Evolutionary conservation across 208 protist species (phyloP).

Genomic region (Paratrypanosoma confusum): DNA sequence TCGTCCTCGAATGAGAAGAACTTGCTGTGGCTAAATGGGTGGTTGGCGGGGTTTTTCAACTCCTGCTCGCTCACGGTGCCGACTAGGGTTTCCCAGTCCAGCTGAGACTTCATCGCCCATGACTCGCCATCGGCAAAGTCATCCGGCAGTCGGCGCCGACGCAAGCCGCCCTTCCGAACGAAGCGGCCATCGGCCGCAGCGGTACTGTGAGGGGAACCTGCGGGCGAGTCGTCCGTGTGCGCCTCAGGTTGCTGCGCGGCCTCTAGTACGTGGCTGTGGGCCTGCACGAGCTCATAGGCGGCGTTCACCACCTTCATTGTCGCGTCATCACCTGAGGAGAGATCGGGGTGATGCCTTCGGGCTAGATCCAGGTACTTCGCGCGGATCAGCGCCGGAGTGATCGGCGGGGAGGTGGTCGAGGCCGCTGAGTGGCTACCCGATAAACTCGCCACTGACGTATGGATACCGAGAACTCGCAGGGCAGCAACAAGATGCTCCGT

Average conservation of each 20-base stretch:
- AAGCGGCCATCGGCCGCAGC: constrained; percentile 20
- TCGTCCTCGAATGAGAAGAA: constrained; percentile 84
- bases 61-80: constrained; percentile 39
- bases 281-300: constrained; percentile 79
- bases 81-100: constrained; percentile 70
- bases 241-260: background rate
- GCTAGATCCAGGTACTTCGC: constrained; percentile 78
- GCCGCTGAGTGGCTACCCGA: background rate
- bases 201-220: background rate
- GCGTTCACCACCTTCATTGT: constrained; percentile 86
- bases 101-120: constrained; percentile 67
- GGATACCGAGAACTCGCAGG: constrained; percentile 63
- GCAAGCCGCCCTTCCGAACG: constrained; percentile 24
- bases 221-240: background rate
- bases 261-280: constrained; percentile 37
- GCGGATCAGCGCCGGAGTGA: constrained; percentile 34
- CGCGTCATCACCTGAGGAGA: constrained; percentile 73
- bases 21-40: constrained; percentile 80
- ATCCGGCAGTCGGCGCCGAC: constrained; percentile 52
- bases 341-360: constrained; percentile 76
- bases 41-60: constrained; percentile 72
- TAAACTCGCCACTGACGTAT: background rate
- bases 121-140: constrained; percentile 78
- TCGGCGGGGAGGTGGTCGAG: constrained; percentile 14
- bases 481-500: constrained; percentile 46